Conservation (phyloP, 1,284 basidiomycete species). For the Ceratobasidium theobromae region DNA sequence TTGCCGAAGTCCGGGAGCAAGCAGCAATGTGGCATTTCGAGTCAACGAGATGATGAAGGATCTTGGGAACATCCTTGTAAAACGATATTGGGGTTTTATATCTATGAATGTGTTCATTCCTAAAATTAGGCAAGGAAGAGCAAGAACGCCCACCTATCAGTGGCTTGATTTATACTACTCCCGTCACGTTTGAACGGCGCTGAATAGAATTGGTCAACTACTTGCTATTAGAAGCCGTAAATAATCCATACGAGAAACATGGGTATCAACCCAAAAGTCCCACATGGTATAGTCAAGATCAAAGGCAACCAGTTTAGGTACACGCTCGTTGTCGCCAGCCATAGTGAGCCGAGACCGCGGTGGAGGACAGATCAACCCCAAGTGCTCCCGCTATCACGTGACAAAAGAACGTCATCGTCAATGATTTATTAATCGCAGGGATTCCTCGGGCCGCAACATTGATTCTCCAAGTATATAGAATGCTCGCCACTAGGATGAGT, state of each 20-base stretch:
- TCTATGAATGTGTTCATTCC: conserved; percentile 43
- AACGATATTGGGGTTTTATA: conserved; percentile 62
- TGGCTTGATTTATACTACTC: conserved; percentile 58
- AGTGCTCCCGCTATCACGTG: not conserved
- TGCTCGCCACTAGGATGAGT: too few species aligned
- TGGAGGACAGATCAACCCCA: not conserved
- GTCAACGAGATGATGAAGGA: conserved; percentile 61
- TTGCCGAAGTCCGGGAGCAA: conserved; percentile 73
- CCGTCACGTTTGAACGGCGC: conserved; percentile 65
- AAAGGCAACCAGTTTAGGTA: conserved; percentile 76
- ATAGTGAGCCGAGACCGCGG: not conserved
- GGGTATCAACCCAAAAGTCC: conserved; percentile 83
- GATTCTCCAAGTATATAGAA: too few species aligned
- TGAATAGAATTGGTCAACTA: conserved; percentile 39
- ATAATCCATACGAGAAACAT: conserved; percentile 53
- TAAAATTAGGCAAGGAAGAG: conserved; percentile 23
- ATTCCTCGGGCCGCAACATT: too few species aligned
- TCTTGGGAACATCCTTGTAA: conserved; percentile 74
- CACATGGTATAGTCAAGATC: conserved; percentile 86
- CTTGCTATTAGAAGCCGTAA: not conserved
- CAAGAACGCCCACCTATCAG: conserved; percentile 54
- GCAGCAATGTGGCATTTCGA: conserved; percentile 66
- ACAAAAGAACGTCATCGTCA: too few species aligned
- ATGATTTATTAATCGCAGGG: too few species aligned
- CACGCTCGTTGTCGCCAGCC: conserved; percentile 36